A percentile compares a stretch with the other conserved stretches of the same genome.
These are phyloP conservation scores for Giardia duodenalis DNA, from an alignment of 208 protist species.

Conservation along the genomic window DNA sequence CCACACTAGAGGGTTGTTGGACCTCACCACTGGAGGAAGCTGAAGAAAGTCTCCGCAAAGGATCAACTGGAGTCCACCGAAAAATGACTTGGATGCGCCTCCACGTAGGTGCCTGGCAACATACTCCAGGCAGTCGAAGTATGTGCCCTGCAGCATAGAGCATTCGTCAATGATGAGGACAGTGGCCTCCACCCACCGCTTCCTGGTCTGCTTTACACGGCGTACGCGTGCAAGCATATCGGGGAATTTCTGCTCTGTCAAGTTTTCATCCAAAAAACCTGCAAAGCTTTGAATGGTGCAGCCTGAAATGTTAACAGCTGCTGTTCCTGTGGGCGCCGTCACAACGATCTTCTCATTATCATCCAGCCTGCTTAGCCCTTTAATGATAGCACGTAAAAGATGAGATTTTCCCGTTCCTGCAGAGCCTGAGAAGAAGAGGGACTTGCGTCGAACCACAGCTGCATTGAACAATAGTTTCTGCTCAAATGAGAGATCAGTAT, in stretches of 20 bases:
- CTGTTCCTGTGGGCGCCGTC: neutral
- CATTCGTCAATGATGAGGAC: neutral
- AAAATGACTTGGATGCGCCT: too few species aligned
- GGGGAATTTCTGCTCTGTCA: neutral
- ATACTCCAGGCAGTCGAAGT: neutral
- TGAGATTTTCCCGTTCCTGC: slow-evolving; percentile 13
- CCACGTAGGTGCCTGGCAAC: neutral
- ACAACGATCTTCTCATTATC: neutral
- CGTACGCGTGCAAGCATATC: neutral
- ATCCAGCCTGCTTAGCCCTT: neutral
- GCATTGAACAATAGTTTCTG: neutral
- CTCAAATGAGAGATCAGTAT: slow-evolving; percentile 14
- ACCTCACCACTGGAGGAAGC: neutral
- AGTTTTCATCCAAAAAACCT: neutral
- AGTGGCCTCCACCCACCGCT: neutral
- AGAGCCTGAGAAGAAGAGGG: neutral
- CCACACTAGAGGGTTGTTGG: neutral
- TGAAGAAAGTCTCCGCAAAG: slow-evolving; percentile 19
- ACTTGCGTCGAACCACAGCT: neutral
- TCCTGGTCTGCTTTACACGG: neutral
- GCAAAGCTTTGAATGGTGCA: neutral
- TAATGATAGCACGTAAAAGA: neutral
- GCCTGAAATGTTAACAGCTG: slow-evolving; percentile 14
- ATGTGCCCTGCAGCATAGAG: neutral
- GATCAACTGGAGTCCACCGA: neutral